phyloP scores from a whole-genome alignment of 768 basidiomycete genomes.

The Suillus bovinus region DNA sequence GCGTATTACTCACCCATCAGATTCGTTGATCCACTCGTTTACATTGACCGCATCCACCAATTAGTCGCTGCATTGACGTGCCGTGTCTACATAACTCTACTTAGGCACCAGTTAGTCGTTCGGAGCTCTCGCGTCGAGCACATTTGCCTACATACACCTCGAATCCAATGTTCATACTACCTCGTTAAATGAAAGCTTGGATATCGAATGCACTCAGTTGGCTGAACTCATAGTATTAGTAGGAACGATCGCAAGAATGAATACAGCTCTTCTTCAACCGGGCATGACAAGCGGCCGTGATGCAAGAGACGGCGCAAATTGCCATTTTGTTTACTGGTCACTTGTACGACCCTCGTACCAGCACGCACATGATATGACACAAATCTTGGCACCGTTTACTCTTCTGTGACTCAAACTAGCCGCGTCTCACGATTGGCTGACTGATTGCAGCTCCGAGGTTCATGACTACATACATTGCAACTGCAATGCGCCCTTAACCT shows the following conservation, averaged over 20 bases:
- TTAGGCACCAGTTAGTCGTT: neutral
- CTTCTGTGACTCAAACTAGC: neutral
- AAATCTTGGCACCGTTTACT: neutral
- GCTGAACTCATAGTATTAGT: too few species aligned
- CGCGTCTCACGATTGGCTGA: neutral
- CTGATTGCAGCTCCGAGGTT: neutral
- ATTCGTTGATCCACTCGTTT: neutral
- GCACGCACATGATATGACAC: constrained; percentile 3
- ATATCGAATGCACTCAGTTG: too few species aligned
- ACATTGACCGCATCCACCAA: constrained; percentile 3
- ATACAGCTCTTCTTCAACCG: neutral
- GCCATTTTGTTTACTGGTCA: constrained; percentile 50
- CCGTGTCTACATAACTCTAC: neutral
- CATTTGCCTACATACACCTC: constrained; percentile 1
- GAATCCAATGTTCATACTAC: neutral
- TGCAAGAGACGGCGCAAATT: constrained; percentile 24
- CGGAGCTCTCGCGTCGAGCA: constrained; percentile 1
- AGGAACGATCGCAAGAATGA: neutral
- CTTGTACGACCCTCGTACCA: constrained; percentile 46
- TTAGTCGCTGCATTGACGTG: constrained; percentile 2
- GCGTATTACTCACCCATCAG: constrained; percentile 1
- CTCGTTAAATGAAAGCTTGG: neutral
- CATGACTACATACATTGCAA: neutral
- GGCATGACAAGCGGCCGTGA: neutral
- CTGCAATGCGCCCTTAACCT: neutral